A percentile compares a stretch with the other conserved stretches of the same genome.
These are phyloP conservation scores for Calvatia gigantea DNA, from an alignment of 768 basidiomycete genomes.

Conservation along the genomic window DNA sequence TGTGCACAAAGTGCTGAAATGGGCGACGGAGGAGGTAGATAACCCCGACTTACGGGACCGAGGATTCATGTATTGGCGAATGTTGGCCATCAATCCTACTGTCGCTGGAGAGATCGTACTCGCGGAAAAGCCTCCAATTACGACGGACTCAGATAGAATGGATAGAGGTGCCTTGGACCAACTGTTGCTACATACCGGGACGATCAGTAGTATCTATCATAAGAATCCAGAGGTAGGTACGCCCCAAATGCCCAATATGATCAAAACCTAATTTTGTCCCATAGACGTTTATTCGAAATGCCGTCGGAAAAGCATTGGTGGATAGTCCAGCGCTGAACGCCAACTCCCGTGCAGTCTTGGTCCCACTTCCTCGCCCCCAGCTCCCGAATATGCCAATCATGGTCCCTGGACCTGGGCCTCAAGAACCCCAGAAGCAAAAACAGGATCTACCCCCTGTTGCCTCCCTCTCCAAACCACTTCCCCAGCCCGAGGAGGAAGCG, in stretches of 20 bases:
- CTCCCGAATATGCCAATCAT: slow-evolving; percentile 43
- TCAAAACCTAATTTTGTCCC: neutral
- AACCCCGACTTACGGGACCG: slow-evolving; percentile 97
- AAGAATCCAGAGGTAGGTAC: slow-evolving; percentile 85
- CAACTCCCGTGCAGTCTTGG: slow-evolving; percentile 69
- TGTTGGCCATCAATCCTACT: slow-evolving; percentile 89
- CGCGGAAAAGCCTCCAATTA: slow-evolving; percentile 91
- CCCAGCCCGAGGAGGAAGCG: slow-evolving; percentile 22
- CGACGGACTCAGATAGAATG: slow-evolving; percentile 98
- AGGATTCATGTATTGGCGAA: slow-evolving; percentile 99
- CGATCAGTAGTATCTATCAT: slow-evolving; percentile 94
- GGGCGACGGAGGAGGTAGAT: slow-evolving; percentile 96
- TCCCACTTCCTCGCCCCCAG: slow-evolving; percentile 53
- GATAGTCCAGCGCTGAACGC: slow-evolving; percentile 91
- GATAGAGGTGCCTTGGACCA: slow-evolving; percentile 96
- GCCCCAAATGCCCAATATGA: neutral
- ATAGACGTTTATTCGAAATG: slow-evolving; percentile 91
- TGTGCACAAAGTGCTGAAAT: slow-evolving; percentile 93
- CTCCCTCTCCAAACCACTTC: slow-evolving; percentile 15
- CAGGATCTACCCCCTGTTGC: slow-evolving; percentile 20
- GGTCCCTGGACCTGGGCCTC: slow-evolving; percentile 63
- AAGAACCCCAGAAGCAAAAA: slow-evolving; percentile 35
- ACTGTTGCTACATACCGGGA: slow-evolving; percentile 88
- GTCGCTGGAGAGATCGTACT: slow-evolving; percentile 89
- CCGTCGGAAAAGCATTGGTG: slow-evolving; percentile 73